Base-by-base conservation (phyloP, 108 stramenopile species). In the Cyclotella baltica region DNA sequence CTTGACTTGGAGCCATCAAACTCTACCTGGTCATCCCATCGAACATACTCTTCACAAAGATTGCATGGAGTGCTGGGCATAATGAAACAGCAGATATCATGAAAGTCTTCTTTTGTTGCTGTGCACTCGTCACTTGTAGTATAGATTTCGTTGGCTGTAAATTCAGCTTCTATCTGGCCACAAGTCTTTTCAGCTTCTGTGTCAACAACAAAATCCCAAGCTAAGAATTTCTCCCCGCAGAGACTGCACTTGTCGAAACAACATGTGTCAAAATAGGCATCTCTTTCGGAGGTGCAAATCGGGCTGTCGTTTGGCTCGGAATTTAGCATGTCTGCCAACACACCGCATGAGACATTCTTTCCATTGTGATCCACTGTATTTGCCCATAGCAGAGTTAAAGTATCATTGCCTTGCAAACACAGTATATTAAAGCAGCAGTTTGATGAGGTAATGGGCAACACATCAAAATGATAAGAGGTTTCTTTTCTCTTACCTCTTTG, bases 181-280 rank as follows among this genome's bases (percentile, higher is more conserved):
- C 81, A 82, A 29, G 81, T 82, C 58, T 72, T 82, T 13, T 68
- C 52, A 11, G 81, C 36, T 16, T 82, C 70, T 38, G 53, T 66
- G 48, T 82, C 75, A 22, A 76, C 56, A 13, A 59, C 20, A 46
- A 59, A 82, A 50, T 82, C 81, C 81, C 81, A 82, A 28, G 81
- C 81, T n/a, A 82, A 64, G 37, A 72, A 70, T 31, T 70, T 62
- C 13, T 70, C 56, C 19, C 62, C 81, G 43, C 81, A 82, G n/a
- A 82, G 70, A 38, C 35, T 67, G 52, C 81, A 82, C 48, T 82
- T 82, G 62, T 66, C 81, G 33, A 82, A 82, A 63, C 81, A 82
- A 22, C 81, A 81, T 27, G 30, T 68, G 2, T 81, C 80, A 48
- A 68, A 73, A 59, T 57, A 67, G 27, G 27, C 22, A 50, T 81